Percentiles rank a stretch among this genome's conserved stretches.
Conservation (phyloP, 2,329 filamentous ascomycete species). For the Capronia coronata region DNA sequence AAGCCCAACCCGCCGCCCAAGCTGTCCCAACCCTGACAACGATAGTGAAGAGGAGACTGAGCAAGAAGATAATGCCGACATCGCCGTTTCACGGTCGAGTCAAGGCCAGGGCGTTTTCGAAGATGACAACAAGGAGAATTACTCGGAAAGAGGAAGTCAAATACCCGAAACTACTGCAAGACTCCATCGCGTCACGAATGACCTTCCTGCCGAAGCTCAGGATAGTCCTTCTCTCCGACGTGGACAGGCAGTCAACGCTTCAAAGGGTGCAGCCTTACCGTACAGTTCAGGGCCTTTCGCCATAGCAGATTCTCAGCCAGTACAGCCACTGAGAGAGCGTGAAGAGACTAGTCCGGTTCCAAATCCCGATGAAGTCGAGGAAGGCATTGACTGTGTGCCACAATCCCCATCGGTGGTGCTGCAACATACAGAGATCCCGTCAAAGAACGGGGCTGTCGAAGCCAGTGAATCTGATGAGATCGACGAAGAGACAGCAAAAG, state of each 20-base stretch:
- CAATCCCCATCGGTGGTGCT: constrained; percentile 16
- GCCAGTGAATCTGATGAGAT: not conserved
- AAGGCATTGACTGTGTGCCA: constrained; percentile 22
- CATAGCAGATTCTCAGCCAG: constrained; percentile 24
- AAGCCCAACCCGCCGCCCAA: not conserved
- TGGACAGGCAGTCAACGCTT: not conserved
- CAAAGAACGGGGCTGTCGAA: not conserved
- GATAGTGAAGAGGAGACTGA: constrained; percentile 44
- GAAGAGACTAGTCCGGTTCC: not conserved
- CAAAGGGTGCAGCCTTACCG: not conserved
- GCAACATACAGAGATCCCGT: not conserved
- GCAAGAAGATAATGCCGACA: constrained; percentile 37
- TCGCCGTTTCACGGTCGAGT: constrained; percentile 29
- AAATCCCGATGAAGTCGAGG: constrained; percentile 10
- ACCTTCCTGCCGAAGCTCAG: constrained; percentile 8
- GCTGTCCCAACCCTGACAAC: constrained; percentile 11
- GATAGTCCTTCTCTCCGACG: constrained; percentile 20
- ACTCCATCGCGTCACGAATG: constrained; percentile 10
- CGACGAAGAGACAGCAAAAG: not conserved
- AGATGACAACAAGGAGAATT: constrained; percentile 46
- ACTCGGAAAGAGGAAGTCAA: constrained; percentile 30
- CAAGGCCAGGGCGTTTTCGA: constrained; percentile 31
- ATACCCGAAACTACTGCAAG: constrained; percentile 31
- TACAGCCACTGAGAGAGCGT: constrained; percentile 8
- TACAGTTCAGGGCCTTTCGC: constrained; percentile 18